Evolutionary conservation across 192 early-diverging fungal genomes (phyloP).

Genomic region (Backusella morwellensis): DNA sequence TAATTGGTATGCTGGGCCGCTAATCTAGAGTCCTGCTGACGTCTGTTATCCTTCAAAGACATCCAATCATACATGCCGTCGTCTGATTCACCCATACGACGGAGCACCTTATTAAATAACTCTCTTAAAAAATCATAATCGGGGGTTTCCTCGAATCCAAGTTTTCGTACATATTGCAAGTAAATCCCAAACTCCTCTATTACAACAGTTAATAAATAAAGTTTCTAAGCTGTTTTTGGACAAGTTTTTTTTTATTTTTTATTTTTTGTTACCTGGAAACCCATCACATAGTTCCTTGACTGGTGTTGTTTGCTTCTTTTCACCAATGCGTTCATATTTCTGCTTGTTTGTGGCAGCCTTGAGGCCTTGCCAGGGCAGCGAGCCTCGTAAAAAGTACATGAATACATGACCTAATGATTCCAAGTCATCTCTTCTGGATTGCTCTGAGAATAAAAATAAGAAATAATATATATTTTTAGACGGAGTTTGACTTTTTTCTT

Average conservation of each 20-base stretch:
- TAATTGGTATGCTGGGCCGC: background rate
- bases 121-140: constrained; percentile 92
- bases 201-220: constrained; percentile 2
- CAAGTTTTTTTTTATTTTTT: background rate
- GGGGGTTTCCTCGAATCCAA: constrained; percentile 94
- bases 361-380: constrained; percentile 95
- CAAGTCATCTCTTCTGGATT: constrained; percentile 95
- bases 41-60: constrained; percentile 36
- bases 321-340: constrained; percentile 99
- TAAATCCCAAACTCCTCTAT: constrained; percentile 88
- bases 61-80: constrained; percentile 98
- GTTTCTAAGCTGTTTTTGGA: background rate
- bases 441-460: constrained; percentile 57
- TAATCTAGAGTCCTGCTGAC: background rate
- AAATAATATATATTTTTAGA: constrained; percentile 5
- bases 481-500: background rate
- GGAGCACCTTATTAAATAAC: constrained; percentile 77
- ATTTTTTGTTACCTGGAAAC: constrained; percentile 61
- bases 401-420: constrained; percentile 98
- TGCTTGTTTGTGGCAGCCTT: constrained; percentile 98
- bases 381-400: constrained; percentile 95
- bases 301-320: constrained; percentile 90
- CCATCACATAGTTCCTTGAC: constrained; percentile 89
- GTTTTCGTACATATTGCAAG: constrained; percentile 84
- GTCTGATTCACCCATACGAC: constrained; percentile 69